phyloP scores from a whole-genome alignment of 768 basidiomycete species.

The Suillus decipiens region DNA sequence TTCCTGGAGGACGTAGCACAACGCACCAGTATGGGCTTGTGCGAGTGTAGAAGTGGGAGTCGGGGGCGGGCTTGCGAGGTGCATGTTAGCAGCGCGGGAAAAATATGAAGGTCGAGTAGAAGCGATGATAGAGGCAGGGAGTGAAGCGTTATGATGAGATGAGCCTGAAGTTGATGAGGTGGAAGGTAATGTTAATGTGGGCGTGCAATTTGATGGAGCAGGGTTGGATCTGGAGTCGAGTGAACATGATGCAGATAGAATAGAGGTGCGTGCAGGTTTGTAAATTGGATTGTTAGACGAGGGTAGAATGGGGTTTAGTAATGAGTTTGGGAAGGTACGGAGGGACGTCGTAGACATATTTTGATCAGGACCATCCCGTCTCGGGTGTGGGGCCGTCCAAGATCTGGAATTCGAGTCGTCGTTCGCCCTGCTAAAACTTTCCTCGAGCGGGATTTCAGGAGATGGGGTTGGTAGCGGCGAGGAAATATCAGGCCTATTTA shows the following conservation, averaged over 20 bases:
- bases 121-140: not conserved
- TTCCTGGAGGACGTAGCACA: no score
- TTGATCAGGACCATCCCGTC: not conserved
- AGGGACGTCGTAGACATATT: not conserved
- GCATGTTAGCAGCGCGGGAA: not conserved
- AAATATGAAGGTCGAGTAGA: not conserved
- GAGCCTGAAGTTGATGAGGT: not conserved
- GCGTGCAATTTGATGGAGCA: not conserved
- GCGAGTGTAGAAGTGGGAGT: not conserved
- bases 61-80: not conserved
- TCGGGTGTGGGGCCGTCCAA: not conserved
- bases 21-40: no score
- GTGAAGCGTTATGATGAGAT: not conserved
- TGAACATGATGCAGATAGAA: not conserved
- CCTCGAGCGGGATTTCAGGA: not conserved
- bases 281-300: no score
- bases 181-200: not conserved
- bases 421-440: not conserved
- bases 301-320: not conserved
- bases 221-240: no score
- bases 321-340: not conserved
- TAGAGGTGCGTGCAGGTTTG: not conserved
- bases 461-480: not conserved
- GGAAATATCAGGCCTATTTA: not conserved
- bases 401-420: not conserved